Percentiles rank a stretch among this genome's conserved stretches.
These are phyloP conservation scores for Apostasia shenzhenica DNA, from an alignment of 106 monocot species.

Conservation along the genomic window DNA sequence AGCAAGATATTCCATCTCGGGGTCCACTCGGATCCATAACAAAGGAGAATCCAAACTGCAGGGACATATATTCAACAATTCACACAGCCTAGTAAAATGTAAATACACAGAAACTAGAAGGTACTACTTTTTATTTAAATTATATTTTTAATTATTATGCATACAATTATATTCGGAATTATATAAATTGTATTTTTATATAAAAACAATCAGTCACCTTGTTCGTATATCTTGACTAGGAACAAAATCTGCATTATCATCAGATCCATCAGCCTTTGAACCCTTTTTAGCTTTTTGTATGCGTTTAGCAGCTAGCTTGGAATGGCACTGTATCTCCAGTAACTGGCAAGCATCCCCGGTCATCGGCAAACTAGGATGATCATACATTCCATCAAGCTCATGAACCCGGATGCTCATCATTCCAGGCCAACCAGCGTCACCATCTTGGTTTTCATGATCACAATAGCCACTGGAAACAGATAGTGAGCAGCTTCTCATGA, in stretches of 20 bases:
- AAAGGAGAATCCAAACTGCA: conserved; percentile 89
- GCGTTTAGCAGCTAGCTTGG: conserved; percentile 77
- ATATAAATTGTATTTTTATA: not conserved
- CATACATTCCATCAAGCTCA: conserved; percentile 90
- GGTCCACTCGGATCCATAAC: conserved; percentile 92
- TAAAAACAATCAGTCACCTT: conserved; percentile 29
- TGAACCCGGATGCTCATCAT: conserved; percentile 99
- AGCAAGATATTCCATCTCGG: conserved; percentile 99
- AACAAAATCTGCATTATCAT: conserved; percentile 72
- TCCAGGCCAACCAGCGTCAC: conserved; percentile 85
- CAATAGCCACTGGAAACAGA: conserved; percentile 9
- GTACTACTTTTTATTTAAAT: too few relatives aligned
- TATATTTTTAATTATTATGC: too few relatives aligned
- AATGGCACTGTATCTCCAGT: conserved; percentile 92
- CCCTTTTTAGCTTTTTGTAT: conserved; percentile 86
- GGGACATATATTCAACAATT: not conserved
- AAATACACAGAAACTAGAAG: too few relatives aligned
- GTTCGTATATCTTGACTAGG: conserved; percentile 44
- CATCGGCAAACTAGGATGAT: conserved; percentile 83
- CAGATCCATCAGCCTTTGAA: conserved; percentile 82
- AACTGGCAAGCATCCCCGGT: conserved; percentile 83
- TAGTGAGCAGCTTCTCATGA: conserved; percentile 64
- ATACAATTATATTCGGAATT: too few relatives aligned
- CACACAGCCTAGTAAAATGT: too few relatives aligned
- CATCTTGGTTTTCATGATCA: conserved; percentile 50